A percentile compares a stretch with the other conserved stretches of the same genome.
phyloP scores from a whole-genome alignment of 164 flowering plant genomes.

The Aristolochia californica region DNA sequence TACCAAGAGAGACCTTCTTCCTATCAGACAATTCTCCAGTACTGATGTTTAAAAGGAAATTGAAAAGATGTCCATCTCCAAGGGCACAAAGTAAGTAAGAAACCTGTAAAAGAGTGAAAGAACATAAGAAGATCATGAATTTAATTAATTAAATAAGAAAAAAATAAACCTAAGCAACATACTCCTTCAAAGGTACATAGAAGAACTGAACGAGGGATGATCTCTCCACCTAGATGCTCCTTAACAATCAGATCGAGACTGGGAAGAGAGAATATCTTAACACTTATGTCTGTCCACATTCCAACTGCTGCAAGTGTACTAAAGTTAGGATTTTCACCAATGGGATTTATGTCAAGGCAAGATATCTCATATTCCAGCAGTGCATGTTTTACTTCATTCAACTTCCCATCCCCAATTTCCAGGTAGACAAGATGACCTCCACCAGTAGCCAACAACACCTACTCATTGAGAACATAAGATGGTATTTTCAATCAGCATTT shows the following conservation, averaged over 20 bases:
- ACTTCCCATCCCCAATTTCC: constrained; percentile 70
- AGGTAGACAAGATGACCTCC: constrained; percentile 81
- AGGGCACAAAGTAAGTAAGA: constrained; percentile 94
- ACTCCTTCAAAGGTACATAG: constrained; percentile 98
- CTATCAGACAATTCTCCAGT: constrained; percentile 76
- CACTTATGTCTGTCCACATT: constrained; percentile 98
- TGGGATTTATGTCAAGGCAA: constrained; percentile 93
- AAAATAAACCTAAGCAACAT: constrained; percentile 1
- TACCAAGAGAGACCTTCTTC: constrained; percentile 93
- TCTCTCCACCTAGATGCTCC: constrained; percentile 91
- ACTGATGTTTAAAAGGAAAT: constrained; percentile 54
- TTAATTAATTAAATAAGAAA: background rate
- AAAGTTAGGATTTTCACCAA: constrained; percentile 60
- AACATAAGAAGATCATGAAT: background rate
- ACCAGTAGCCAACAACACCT: constrained; percentile 94
- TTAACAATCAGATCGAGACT: constrained; percentile 66
- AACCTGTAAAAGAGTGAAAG: constrained; percentile 40
- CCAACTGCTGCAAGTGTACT: constrained; percentile 96
- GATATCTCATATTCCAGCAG: constrained; percentile 84
- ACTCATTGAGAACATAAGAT: constrained; percentile 5
- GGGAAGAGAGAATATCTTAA: constrained; percentile 80
- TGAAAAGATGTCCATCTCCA: constrained; percentile 93
- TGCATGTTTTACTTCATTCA: constrained; percentile 55
- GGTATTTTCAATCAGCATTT: background rate
- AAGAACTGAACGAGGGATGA: constrained; percentile 97